phyloP scores from a whole-genome alignment of 2,329 filamentous ascomycete genomes.

The Thielaviopsis musarum region DNA sequence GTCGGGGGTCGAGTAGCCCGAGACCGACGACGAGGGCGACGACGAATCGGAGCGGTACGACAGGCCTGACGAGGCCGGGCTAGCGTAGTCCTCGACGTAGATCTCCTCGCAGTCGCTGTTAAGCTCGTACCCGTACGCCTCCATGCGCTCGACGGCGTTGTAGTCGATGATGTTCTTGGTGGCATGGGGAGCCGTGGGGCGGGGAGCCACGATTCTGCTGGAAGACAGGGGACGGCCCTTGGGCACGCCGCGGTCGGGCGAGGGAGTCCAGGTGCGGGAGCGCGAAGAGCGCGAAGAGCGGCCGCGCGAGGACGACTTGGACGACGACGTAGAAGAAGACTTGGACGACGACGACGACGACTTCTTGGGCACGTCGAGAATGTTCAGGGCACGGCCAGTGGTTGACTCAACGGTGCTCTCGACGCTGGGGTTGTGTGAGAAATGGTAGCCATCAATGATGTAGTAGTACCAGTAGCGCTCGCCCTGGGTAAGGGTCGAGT shows the following conservation, averaged over 20 bases:
- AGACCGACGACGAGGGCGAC: slow-evolving; percentile 54
- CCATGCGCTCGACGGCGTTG: slow-evolving; percentile 62
- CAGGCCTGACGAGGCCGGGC: slow-evolving; percentile 52
- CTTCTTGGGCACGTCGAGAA: slow-evolving; percentile 69
- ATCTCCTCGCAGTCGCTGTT: slow-evolving; percentile 23
- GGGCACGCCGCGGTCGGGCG: slow-evolving; percentile 50
- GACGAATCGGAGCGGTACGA: slow-evolving; percentile 60
- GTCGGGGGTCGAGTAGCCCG: slow-evolving; percentile 62
- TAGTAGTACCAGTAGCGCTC: slow-evolving; percentile 99
- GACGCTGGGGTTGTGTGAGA: slow-evolving; percentile 87
- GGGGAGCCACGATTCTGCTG: slow-evolving; percentile 79
- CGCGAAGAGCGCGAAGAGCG: slow-evolving; percentile 24
- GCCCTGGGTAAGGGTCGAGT: slow-evolving; percentile 67
- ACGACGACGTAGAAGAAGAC: slow-evolving; percentile 22
- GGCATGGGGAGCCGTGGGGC: slow-evolving; percentile 74
- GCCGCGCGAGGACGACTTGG: slow-evolving; percentile 24
- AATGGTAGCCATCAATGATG: slow-evolving; percentile 98
- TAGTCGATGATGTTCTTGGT: slow-evolving; percentile 69
- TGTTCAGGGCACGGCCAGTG: slow-evolving; percentile 91
- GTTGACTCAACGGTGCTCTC: slow-evolving; percentile 85
- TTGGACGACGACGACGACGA: slow-evolving; percentile 15
- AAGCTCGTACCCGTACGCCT: slow-evolving; percentile 43
- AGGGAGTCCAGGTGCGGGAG: slow-evolving; percentile 29
- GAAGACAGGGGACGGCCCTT: slow-evolving; percentile 79
- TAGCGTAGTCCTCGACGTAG: slow-evolving; percentile 36